Conservation (phyloP, 495 filamentous ascomycete genomes). For the Hyaloscypha finlandica region DNA sequence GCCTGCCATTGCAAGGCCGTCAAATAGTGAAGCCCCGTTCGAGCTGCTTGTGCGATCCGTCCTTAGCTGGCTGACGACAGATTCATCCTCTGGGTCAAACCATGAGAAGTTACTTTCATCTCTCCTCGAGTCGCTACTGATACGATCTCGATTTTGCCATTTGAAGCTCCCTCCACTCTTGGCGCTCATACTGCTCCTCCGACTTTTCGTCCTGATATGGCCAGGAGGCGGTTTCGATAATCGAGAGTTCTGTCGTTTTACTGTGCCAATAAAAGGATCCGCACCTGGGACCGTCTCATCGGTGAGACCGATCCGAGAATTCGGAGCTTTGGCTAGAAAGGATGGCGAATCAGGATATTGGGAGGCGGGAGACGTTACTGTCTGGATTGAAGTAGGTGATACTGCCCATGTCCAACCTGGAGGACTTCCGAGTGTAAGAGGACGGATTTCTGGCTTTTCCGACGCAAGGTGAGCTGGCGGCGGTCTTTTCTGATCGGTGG, state of each 20-base stretch:
- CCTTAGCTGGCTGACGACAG: conserved; percentile 14
- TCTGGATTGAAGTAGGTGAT: conserved; percentile 16
- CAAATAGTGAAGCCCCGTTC: conserved; percentile 25
- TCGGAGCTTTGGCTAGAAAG: conserved; percentile 29
- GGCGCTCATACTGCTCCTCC: conserved; percentile 28
- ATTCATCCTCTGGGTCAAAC: conserved; percentile 25
- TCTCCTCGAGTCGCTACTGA: conserved; percentile 17
- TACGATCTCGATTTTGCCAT: conserved; percentile 4
- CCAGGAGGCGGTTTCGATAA: conserved; percentile 30
- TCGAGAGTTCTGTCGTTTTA: conserved; percentile 30
- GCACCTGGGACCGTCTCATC: conserved; percentile 31
- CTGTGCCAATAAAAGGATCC: conserved; percentile 28
- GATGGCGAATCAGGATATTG: conserved; percentile 12
- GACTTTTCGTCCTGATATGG: conserved; percentile 27
- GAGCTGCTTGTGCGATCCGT: conserved; percentile 23
- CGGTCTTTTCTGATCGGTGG: conserved; percentile 17
- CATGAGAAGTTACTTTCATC: conserved; percentile 17
- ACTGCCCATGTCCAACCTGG: conserved; percentile 24
- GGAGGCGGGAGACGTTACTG: conserved; percentile 8
- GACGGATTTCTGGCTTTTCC: conserved; percentile 11
- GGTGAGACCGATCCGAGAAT: conserved; percentile 32
- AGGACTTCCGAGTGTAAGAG: conserved; percentile 11
- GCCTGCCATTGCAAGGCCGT: conserved; percentile 19
- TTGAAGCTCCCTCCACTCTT: conserved; percentile 28
- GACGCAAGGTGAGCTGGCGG: conserved; percentile 8